Base-by-base conservation (phyloP, 2,329 filamentous ascomycete species). In the Alternaria ventricosa region DNA sequence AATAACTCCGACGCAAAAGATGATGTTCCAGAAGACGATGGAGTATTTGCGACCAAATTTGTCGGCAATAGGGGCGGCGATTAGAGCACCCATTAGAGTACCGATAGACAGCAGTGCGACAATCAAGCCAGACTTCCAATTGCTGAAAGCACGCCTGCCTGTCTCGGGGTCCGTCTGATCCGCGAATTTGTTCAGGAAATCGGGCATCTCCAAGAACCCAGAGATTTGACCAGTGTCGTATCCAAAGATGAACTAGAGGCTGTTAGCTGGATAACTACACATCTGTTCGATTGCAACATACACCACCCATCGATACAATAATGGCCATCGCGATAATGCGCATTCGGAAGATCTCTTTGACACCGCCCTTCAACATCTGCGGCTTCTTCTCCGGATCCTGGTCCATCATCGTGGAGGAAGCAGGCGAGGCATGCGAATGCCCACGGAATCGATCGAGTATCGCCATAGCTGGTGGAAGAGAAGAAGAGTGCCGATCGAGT, bases 61-160 rank as follows among this genome's bases (percentile, higher is more conserved):
- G 64, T 91, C 89, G 41, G 88, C 87, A 43, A 91, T 80, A 25
- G 86, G 87, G 10, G 88, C 83, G 28, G 82, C 81, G 27, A 82
- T 78, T 3, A 94, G 82, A 6, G 90, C 87, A 27, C 92, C 91
- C 64, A 93, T 88, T 76, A 94, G 92, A 7, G 91, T 93, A 28
- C 91, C 91, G 22, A 90, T 89, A 0, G 90, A 93, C 15, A 93
- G 84, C 50, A 79, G 60, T 12, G 71, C 77, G 27, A 80, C 78
- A 43, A 80, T 80, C 20, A 76, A 70, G 23, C 78, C 77, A 33
- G 72, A 74, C 36, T 76, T 72, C 43, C 69, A 71, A 45, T 79
- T 75, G n/a, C 67, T 75, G 60, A 80, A 79, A 11, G 62, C 53
- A 3, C 63, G 67, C 3, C 45, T 33, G 7, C 77, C 76, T 15